Conservation (phyloP, 257 asterid genomes). For the Scutellaria galericulata region DNA sequence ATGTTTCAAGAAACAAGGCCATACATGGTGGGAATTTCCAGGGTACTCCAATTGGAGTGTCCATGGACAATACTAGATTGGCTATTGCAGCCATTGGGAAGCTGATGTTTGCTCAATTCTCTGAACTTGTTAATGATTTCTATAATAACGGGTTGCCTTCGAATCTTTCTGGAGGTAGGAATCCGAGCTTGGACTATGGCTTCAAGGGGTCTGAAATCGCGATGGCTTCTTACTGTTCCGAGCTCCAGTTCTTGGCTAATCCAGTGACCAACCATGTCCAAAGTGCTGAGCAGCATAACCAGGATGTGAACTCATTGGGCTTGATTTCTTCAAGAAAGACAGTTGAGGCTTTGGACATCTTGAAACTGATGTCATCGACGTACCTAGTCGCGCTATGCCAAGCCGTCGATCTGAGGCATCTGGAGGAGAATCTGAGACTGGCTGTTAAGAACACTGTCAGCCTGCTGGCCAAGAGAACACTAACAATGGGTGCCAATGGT, state of each 20-base stretch:
- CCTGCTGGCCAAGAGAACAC: constrained; percentile 51
- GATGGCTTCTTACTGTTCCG: constrained; percentile 62
- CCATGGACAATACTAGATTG: constrained; percentile 57
- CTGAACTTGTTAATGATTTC: constrained; percentile 60
- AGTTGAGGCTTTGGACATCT: constrained; percentile 53
- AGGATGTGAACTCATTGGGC: constrained; percentile 64
- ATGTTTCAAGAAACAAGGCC: constrained; percentile 62
- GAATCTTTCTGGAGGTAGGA: constrained; percentile 61
- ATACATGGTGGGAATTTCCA: constrained; percentile 67
- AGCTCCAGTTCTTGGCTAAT: constrained; percentile 61
- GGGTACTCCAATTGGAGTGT: constrained; percentile 60
- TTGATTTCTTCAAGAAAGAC: constrained; percentile 63
- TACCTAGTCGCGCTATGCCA: constrained; percentile 56
- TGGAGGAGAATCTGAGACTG: constrained; percentile 56
- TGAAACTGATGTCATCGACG: constrained; percentile 57
- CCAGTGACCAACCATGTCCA: constrained; percentile 67
- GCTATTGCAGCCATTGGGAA: constrained; percentile 57
- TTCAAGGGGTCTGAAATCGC: constrained; percentile 62
- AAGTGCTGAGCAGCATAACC: constrained; percentile 69
- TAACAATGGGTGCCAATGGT: constrained; percentile 51
- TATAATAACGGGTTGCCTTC: constrained; percentile 65
- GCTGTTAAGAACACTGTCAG: constrained; percentile 60
- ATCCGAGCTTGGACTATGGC: constrained; percentile 64
- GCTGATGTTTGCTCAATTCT: constrained; percentile 59
- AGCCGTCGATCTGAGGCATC: constrained; percentile 55